phyloP scores from a whole-genome alignment of 306 rosid genomes.

The Castanea crenata region DNA sequence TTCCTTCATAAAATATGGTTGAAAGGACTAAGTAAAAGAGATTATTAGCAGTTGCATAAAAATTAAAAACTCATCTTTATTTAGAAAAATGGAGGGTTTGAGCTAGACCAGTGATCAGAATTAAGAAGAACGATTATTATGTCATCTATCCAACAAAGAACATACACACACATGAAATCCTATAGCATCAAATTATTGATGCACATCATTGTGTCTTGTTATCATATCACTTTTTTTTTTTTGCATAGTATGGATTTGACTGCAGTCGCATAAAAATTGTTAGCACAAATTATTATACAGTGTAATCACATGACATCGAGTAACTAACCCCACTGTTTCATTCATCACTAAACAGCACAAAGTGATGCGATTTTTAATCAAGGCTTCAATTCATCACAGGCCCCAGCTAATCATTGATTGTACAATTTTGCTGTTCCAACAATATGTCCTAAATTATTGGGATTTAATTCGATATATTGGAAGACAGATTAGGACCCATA shows the following conservation, averaged over 20 bases:
- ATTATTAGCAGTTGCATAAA: too few species aligned
- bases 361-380: neutral
- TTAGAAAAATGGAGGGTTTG: neutral
- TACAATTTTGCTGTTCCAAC: neutral
- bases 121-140: too few species aligned
- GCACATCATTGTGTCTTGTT: too few species aligned
- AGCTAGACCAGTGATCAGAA: neutral
- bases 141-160: too few species aligned
- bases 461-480: constrained; percentile 6
- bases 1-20: too few species aligned
- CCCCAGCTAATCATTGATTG: neutral
- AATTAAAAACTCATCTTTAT: too few species aligned
- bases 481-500: constrained; percentile 22
- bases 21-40: too few species aligned
- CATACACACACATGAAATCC: too few species aligned
- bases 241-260: neutral
- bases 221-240: too few species aligned
- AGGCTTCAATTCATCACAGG: neutral
- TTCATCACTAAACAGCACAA: neutral
- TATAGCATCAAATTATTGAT: too few species aligned
- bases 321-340: neutral
- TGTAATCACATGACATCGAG: neutral
- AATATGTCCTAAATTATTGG: constrained; percentile 5
- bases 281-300: neutral
- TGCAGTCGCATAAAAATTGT: neutral